These are phyloP conservation scores for Allium cepa DNA, from an alignment of 106 monocot genomes.

Conservation along the genomic window DNA sequence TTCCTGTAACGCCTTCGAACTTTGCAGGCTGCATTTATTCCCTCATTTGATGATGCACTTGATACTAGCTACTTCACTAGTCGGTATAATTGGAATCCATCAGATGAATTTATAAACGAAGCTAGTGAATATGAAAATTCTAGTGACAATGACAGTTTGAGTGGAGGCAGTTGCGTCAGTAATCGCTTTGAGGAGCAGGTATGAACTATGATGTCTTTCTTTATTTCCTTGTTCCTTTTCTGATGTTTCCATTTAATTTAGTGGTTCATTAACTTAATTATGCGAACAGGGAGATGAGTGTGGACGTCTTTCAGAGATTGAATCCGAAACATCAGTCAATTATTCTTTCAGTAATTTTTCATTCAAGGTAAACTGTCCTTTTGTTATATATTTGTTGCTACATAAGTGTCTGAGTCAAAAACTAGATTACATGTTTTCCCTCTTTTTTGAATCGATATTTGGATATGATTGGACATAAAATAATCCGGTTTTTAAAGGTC, in stretches of 20 bases:
- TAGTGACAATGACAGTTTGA: constrained; percentile 78
- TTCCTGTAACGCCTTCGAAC: background rate
- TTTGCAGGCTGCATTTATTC: constrained; percentile 86
- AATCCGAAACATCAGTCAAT: constrained; percentile 52
- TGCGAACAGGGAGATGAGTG: constrained; percentile 57
- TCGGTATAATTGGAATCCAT: constrained; percentile 90
- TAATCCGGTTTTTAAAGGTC: too few relatives aligned
- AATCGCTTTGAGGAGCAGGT: constrained; percentile 61
- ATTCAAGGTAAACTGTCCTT: constrained; percentile 63
- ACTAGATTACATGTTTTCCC: too few relatives aligned
- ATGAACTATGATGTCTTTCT: background rate
- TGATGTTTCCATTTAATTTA: too few relatives aligned
- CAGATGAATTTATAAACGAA: constrained; percentile 79
- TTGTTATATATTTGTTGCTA: background rate
- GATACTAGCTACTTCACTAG: constrained; percentile 99
- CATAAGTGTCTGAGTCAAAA: too few relatives aligned
- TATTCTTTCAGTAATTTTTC: constrained; percentile 99
- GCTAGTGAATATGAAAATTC: constrained; percentile 84
- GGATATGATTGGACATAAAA: too few relatives aligned
- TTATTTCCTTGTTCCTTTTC: too few relatives aligned
- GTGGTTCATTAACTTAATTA: too few relatives aligned
- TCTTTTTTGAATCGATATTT: too few relatives aligned
- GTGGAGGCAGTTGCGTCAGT: constrained; percentile 80
- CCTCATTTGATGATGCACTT: constrained; percentile 77
- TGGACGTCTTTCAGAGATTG: constrained; percentile 63